Evolutionary conservation across 2,329 filamentous ascomycete species (phyloP), one percentile per base, ranked within the genome.

Genomic region (Alternaria burnsii): DNA sequence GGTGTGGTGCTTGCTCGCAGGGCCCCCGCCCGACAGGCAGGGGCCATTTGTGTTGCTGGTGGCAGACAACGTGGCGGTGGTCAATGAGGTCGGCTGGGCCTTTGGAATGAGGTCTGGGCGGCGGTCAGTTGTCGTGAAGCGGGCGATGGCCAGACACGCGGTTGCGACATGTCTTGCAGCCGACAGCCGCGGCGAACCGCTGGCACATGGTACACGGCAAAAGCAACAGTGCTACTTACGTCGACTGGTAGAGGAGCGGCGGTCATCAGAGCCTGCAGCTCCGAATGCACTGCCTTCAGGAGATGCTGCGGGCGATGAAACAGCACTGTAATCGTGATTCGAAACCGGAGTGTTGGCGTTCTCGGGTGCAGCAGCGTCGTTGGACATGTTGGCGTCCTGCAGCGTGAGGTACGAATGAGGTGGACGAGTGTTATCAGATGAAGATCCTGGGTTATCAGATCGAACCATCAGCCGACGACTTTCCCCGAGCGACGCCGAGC

Each of bases 1-100:
- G 3, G 67, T 69, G 67, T 80, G 75, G 43, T 51, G 72, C 24
- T 62, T 69, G 63, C 76, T 78, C 59, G 79, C 77, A 36, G 81
- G 82, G 56, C 75, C 81, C 48, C 71, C 71, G 67, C 72, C 74
- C 62, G 66, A 52, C 22, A 70, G 71, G 58, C 73, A 76, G 70
- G 73, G 68, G 61, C 67, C 62, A 43, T 58, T 61, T 47, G 60
- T 58, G 44, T 63, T 58, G 59, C 55, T 47, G 18, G 68, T 61
- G 48, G 71, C 66, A 58, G 74, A 72, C 71, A 72, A 68, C 67
- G 72, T 73, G 66, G 67, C 57, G 61, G 58, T 43, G 34, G 16
- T 54, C 59, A 34, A 53, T 50, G 26, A 26, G 59, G 55, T 47
- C n/a, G 20, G 62, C 48, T 50, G 47, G 58, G 28, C 44, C 20